Evolutionary conservation across 306 rosid species (phyloP).

Genomic region (Carpinus fangiana): DNA sequence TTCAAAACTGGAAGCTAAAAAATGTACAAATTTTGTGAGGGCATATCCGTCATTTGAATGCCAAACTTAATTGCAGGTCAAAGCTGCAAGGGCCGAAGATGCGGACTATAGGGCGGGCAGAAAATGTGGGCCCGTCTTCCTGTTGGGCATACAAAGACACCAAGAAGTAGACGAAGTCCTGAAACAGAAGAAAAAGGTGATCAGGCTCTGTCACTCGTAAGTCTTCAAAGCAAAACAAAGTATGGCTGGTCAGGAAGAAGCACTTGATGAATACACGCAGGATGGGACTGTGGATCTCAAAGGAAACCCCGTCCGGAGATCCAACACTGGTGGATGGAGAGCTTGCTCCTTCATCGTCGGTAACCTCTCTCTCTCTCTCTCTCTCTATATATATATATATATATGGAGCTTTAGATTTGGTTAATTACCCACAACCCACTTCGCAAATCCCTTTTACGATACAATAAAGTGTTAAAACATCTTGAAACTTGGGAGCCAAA

Average conservation of each 20-base stretch:
- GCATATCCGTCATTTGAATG: too few relatives aligned
- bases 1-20: too few relatives aligned
- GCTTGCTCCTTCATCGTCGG: slow-evolving; percentile 89
- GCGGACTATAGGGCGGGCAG: too few relatives aligned
- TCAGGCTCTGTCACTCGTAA: not conserved
- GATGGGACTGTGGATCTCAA: slow-evolving; percentile 82
- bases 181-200: not conserved
- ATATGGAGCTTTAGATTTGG: not conserved
- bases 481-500: not conserved
- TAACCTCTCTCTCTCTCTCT: slow-evolving; percentile 24
- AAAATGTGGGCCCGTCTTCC: too few relatives aligned
- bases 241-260: slow-evolving; percentile 47
- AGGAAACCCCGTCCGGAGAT: slow-evolving; percentile 67
- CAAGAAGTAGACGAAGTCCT: not conserved
- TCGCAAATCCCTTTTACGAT: not conserved
- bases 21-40: too few relatives aligned
- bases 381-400: too few relatives aligned
- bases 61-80: too few relatives aligned
- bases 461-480: too few relatives aligned
- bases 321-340: slow-evolving; percentile 78
- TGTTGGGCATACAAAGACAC: not conserved
- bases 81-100: too few relatives aligned
- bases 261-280: slow-evolving; percentile 45
- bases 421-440: not conserved
- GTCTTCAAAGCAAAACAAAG: not conserved